phyloP scores from a whole-genome alignment of 345 rosid species.

The Viola odorata region DNA sequence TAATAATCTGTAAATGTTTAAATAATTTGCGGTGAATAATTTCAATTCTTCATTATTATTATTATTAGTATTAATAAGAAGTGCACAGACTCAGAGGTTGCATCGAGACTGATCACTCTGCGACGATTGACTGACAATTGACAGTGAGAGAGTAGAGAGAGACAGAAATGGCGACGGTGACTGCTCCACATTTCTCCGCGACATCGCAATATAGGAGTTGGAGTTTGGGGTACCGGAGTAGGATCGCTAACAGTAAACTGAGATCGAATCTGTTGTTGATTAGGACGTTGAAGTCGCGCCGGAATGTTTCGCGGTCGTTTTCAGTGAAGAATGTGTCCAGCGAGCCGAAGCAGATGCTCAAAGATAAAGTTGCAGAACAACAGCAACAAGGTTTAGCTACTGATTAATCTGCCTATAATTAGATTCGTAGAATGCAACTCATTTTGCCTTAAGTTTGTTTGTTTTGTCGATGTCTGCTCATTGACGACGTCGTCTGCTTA shows the following conservation, averaged over 20 bases:
- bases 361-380: background rate
- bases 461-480: too few species aligned
- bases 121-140: too few species aligned
- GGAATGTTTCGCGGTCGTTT: constrained; percentile 4
- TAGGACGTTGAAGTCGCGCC: constrained; percentile 7
- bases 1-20: too few species aligned
- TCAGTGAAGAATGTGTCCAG: constrained; percentile 19
- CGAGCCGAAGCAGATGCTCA: constrained; percentile 11
- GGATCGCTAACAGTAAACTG: constrained; percentile 3
- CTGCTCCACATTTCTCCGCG: constrained; percentile 3
- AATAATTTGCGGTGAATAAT: too few species aligned
- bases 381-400: background rate
- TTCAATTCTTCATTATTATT: too few species aligned
- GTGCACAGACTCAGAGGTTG: too few species aligned
- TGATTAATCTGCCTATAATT: background rate
- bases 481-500: too few species aligned
- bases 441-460: too few species aligned
- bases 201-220: background rate
- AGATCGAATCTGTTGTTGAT: constrained; percentile 16
- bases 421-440: background rate
- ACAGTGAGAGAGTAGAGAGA: background rate
- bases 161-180: constrained; percentile 12
- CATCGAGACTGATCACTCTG: too few species aligned
- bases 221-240: constrained; percentile 2
- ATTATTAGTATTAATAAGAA: too few species aligned